Evolutionary conservation across 495 filamentous ascomycete genomes (phyloP), one percentile per base, ranked within the genome.

Genomic region (Daldinia concentrica): DNA sequence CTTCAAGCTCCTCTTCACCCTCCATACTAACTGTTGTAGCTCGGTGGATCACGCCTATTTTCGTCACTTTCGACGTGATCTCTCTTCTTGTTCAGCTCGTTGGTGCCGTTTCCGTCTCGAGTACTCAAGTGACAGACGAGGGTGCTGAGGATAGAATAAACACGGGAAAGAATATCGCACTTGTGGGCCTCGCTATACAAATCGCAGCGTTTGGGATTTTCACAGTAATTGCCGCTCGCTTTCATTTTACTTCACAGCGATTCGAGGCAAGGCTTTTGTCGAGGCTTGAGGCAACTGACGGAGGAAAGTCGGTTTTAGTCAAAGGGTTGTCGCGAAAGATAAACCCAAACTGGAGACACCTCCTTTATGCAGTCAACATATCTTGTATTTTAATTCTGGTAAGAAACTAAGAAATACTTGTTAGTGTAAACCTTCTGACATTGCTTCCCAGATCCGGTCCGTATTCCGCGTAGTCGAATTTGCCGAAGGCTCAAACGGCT

Each of bases 31-130:
- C 37, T 2, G 15, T 19, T 24, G 11, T 36, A 78, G 76, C 85
- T 0, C 83, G 84, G 14, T 82, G 68, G 50, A 43, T 82, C 22
- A 82, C 80, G 11, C 78, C 76, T 1, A 80, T 82, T n/a, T 82
- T 82, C 58, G 78, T 81, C 24, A 63, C 68, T 24, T 80, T 76
- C 55, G 80, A 81, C 50, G 27, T 80, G 45, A 24, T 82, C 48
- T 70, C 80, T 5, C 74, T 82, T 8, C 19, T 77, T 11, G 63
- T 82, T 32, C 80, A 82, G 64, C 71, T 80, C 9, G 39, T 76
- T 26, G 80, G 80, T 5, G 76, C 78, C 9, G 72, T 86, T 29
- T 77, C 77, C 62, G 75, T 85, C 12, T 80, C 82, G 4, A 72
- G 75, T 9, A 76, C 79, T 11, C 19, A 71, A 8, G 9, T 62